A percentile compares a stretch with the other conserved stretches of the same genome.
Evolutionary conservation across 495 filamentous ascomycete species (phyloP).

Genomic region (Thermochaetoides thermophila): DNA sequence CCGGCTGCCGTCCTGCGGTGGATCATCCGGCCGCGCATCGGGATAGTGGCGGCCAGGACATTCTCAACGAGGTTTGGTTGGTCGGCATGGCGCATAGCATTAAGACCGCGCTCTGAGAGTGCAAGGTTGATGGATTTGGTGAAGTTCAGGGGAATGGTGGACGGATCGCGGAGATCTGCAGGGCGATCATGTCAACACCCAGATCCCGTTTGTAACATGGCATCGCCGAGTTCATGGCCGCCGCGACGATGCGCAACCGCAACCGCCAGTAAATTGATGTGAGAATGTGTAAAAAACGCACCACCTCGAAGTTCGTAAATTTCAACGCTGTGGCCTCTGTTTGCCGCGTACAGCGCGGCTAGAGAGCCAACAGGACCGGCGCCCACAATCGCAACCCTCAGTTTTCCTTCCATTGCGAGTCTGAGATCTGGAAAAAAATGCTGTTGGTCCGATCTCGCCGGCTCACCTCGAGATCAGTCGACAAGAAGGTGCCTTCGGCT

Average conservation of each 20-base stretch:
- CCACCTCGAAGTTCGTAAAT: conserved; percentile 88
- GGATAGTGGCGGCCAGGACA: conserved; percentile 63
- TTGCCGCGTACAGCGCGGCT: conserved; percentile 81
- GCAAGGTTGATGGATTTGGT: conserved; percentile 96
- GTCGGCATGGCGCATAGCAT: conserved; percentile 56
- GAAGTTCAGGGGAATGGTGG: conserved; percentile 81
- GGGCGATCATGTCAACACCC: conserved; percentile 1
- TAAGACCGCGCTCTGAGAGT: conserved; percentile 86
- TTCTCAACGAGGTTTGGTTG: conserved; percentile 51
- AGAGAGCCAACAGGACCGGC: conserved; percentile 88
- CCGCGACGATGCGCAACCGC: too few species aligned
- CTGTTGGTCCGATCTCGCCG: too few species aligned
- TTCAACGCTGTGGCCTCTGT: conserved; percentile 75
- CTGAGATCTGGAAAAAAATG: neutral
- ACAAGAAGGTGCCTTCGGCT: too few species aligned
- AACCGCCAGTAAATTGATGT: too few species aligned
- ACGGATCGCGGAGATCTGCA: conserved; percentile 70
- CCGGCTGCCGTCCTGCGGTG: conserved; percentile 55
- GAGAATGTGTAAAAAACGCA: conserved; percentile 44
- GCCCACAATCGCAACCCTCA: conserved; percentile 75
- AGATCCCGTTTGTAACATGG: too few species aligned
- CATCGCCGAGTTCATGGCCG: too few species aligned
- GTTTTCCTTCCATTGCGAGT: conserved; percentile 14
- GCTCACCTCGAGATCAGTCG: too few species aligned
- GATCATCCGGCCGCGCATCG: conserved; percentile 97